A percentile compares a stretch with the other conserved stretches of the same genome.
Evolutionary conservation across 2,329 filamentous ascomycete species (phyloP).

Genomic region (Metarhizium humberi): DNA sequence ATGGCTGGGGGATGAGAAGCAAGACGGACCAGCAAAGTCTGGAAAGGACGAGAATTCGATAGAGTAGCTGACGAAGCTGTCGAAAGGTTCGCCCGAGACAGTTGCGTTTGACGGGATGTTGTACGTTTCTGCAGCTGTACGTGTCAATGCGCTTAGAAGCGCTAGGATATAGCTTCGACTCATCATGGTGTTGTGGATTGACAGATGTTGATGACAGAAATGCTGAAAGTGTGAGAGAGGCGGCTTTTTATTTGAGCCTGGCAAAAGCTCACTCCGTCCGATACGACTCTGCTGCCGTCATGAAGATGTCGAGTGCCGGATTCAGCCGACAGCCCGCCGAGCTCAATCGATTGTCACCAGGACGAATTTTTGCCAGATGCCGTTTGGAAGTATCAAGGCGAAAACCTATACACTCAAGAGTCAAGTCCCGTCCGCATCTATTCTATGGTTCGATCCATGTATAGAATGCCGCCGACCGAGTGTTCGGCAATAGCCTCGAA

Average conservation of each 20-base stretch:
- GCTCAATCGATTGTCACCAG: background rate
- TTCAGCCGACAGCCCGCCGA: background rate
- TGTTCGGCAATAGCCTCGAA: background rate
- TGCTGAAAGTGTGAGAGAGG: too few species aligned
- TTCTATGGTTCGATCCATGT: too few species aligned
- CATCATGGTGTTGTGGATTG: background rate
- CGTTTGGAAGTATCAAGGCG: background rate
- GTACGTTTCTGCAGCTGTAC: constrained; percentile 6
- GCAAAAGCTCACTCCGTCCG: too few species aligned
- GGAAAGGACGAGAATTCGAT: constrained; percentile 43
- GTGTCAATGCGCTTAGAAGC: constrained; percentile 4
- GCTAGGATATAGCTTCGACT: constrained; percentile 1
- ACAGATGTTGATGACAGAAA: background rate
- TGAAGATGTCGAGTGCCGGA: background rate
- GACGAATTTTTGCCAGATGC: background rate
- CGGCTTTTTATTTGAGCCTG: too few species aligned
- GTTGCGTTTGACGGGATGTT: constrained; percentile 6
- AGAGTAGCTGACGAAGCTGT: constrained; percentile 38
- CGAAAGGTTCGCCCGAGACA: constrained; percentile 5
- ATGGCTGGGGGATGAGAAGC: background rate
- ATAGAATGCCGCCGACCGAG: background rate
- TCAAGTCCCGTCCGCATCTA: background rate
- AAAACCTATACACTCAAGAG: background rate
- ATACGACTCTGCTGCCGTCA: too few species aligned
- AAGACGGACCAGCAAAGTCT: constrained; percentile 34